Base-by-base conservation (phyloP, 257 asterid species). In the Hygrophila difformis region DNA sequence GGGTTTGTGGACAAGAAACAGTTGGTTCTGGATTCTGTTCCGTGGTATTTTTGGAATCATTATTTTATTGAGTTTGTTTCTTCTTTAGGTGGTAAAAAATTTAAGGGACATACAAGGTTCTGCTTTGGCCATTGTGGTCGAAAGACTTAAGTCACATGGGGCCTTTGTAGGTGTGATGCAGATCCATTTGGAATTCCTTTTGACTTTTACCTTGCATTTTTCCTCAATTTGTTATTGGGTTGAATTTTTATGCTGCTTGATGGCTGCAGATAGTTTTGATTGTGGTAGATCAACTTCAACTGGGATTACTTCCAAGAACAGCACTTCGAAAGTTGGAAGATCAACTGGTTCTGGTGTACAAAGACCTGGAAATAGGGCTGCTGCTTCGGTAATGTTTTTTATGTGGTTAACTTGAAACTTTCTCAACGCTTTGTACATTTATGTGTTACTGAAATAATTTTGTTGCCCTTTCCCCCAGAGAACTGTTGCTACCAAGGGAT, bases 1-100 rank as follows among this genome's bases (percentile, higher is more conserved):
- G 94, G 73, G 81, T 83, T 57, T 83, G 99, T 60, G 99, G 99
- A 46, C 93, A 74, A 45, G 99, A 86, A 68, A 61, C 65, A 95
- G 99, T 44, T 9, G 4, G 6, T 47, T 44, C 7, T 26, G 31
- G 8, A 8, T 26, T 26, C 31, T 26, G 31, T 26, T 3, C 7
- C 8, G 4, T 26, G 8, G 31, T 26, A 26, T 26, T 26, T 26
- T 26, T 26, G 31, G 4, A 26, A 8, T 8, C 31, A 26, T 26
- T 5, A 26, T 26, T 26, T 26, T 8, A 44, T 41, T 42, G 53
- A 23, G 10, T 49, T 33, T 24, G 10, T 23, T 12, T 40, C 23
- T 36, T 45, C 33, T 26, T 39, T 55, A 88, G 97, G 87, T 89
- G 55, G 71, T 82, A 63, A 87, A 81, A 78, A 87, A 91, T 65